phyloP scores from a whole-genome alignment of 2,329 filamentous ascomycete species.

The Pyricularia sp. region DNA sequence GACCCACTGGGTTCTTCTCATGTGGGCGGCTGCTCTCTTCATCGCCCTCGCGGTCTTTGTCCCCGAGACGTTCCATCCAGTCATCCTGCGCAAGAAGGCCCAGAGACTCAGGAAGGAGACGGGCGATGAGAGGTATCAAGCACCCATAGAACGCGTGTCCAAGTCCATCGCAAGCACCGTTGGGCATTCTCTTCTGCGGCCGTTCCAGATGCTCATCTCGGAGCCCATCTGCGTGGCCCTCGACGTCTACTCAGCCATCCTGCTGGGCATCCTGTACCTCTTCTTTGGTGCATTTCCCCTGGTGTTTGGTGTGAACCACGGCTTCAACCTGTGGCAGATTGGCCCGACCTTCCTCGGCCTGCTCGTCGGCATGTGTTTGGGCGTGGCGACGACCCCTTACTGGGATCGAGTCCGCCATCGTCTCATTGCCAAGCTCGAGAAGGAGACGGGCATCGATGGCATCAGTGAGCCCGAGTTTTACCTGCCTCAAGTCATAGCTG shows the following conservation, averaged over 20 bases:
- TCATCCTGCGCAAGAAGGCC: constrained; percentile 67
- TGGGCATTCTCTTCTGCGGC: constrained; percentile 50
- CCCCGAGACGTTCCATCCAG: constrained; percentile 79
- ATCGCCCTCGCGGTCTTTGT: constrained; percentile 60
- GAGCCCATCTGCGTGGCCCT: constrained; percentile 83
- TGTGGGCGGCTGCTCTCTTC: constrained; percentile 64
- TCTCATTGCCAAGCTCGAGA: constrained; percentile 45
- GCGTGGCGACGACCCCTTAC: constrained; percentile 52
- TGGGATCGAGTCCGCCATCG: constrained; percentile 52
- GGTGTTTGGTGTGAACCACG: constrained; percentile 66
- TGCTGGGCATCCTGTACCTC: constrained; percentile 82
- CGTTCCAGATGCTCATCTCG: constrained; percentile 68
- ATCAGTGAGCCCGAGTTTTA: constrained; percentile 79
- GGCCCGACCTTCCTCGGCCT: constrained; percentile 73
- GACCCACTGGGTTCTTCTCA: constrained; percentile 77
- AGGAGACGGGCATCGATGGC: constrained; percentile 39
- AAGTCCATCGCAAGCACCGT: constrained; percentile 58
- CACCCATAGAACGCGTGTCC: constrained; percentile 62
- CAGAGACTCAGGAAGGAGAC: constrained; percentile 60
- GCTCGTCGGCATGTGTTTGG: constrained; percentile 57
- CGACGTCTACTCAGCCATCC: constrained; percentile 71
- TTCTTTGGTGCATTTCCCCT: constrained; percentile 85
- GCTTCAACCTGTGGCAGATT: constrained; percentile 68
- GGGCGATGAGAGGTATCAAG: constrained; percentile 66
- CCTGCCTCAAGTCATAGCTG: constrained; percentile 64